phyloP scores from a whole-genome alignment of 169 alveolate genomes.

The Ichthyophthirius multifiliis region DNA sequence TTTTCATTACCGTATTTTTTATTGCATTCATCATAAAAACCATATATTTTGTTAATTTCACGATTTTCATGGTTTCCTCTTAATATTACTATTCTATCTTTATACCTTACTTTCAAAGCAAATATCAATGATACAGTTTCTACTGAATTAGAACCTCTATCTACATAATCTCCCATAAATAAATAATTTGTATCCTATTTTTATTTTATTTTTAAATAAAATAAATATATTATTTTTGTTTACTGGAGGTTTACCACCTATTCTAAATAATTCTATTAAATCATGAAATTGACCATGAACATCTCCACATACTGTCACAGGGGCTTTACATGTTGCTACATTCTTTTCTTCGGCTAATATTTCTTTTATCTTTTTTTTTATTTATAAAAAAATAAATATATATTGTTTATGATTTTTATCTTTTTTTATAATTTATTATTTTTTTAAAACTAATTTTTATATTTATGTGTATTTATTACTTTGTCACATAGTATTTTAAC shows the following conservation, averaged over 20 bases:
- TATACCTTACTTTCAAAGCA: constrained; percentile 50
- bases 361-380: constrained; percentile 61
- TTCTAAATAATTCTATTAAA: constrained; percentile 69
- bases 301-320: constrained; percentile 81
- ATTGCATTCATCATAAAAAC: constrained; percentile 72
- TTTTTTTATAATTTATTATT: background rate
- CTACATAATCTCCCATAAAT: constrained; percentile 78
- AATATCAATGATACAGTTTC: constrained; percentile 56
- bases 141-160: constrained; percentile 61
- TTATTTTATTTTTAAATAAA: constrained; percentile 4
- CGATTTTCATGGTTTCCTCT: constrained; percentile 80
- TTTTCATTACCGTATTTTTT: constrained; percentile 58
- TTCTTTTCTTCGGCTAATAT: constrained; percentile 63
- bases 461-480: background rate
- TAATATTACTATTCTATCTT: constrained; percentile 45
- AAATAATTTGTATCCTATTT: constrained; percentile 51
- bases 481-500: constrained; percentile 48
- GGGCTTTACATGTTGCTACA: constrained; percentile 58
- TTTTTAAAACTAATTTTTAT: background rate
- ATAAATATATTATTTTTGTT: background rate
- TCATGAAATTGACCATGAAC: constrained; percentile 86
- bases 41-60: constrained; percentile 73
- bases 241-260: constrained; percentile 69
- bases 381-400: background rate
- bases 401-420: background rate